These are phyloP conservation scores for Calonectria naviculata DNA, from an alignment of 2,329 filamentous ascomycete species.

Conservation along the genomic window DNA sequence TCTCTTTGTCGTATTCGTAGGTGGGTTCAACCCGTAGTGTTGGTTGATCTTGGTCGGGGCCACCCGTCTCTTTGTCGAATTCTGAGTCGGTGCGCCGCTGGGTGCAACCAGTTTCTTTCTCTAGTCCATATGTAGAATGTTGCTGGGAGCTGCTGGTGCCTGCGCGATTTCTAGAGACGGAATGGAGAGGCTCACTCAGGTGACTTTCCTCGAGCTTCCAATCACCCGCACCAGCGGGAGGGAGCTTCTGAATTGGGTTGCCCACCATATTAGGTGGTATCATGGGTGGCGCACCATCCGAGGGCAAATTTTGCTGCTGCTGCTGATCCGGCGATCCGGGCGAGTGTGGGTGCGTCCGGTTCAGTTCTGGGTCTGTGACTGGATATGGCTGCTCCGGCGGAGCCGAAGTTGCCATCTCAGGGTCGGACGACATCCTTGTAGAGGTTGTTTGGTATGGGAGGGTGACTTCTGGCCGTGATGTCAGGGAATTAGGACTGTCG, in stretches of 20 bases:
- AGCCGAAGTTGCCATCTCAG: slow-evolving; percentile 8
- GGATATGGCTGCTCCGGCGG: slow-evolving; percentile 16
- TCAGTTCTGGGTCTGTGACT: slow-evolving; percentile 6
- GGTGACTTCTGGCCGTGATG: slow-evolving; percentile 10
- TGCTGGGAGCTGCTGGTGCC: slow-evolving; percentile 44
- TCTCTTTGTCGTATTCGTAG: slow-evolving; percentile 55
- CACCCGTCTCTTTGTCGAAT: slow-evolving; percentile 57
- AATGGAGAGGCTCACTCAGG: slow-evolving; percentile 60
- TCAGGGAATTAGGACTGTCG: slow-evolving; percentile 8
- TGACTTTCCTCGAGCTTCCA: slow-evolving; percentile 69
- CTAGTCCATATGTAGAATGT: slow-evolving; percentile 46
- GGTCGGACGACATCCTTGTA: slow-evolving; percentile 16
- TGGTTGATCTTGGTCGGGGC: background rate
- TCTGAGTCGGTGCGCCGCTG: slow-evolving; percentile 32
- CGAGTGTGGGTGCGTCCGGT: slow-evolving; percentile 11
- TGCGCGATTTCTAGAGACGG: slow-evolving; percentile 46
- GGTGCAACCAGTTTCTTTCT: slow-evolving; percentile 6
- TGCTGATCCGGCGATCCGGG: slow-evolving; percentile 21
- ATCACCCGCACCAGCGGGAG: slow-evolving; percentile 50
- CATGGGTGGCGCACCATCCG: slow-evolving; percentile 26
- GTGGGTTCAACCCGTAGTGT: slow-evolving; percentile 21
- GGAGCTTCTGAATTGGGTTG: slow-evolving; percentile 54
- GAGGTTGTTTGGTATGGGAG: slow-evolving; percentile 7
- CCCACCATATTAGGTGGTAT: slow-evolving; percentile 36
- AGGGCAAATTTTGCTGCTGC: slow-evolving; percentile 27